Conservation (phyloP, 441 rosid species). For the Manihot esculenta region DNA sequence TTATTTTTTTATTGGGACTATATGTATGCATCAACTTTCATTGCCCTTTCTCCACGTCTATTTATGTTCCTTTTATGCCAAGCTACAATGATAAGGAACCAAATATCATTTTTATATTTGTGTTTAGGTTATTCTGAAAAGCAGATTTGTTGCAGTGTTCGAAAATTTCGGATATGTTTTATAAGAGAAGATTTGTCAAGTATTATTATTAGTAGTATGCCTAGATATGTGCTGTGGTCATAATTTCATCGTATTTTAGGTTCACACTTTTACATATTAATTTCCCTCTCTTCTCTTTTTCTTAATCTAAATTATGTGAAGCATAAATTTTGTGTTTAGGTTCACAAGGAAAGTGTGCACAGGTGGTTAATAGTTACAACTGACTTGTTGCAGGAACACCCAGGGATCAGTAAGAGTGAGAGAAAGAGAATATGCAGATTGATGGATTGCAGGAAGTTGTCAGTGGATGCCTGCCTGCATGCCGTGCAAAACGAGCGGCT, state of each 20-base stretch:
- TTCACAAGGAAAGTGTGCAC: background rate
- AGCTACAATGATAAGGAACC: background rate
- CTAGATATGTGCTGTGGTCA: background rate
- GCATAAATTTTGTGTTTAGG: background rate
- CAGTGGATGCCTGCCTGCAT: constrained; percentile 68
- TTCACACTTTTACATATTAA: no score
- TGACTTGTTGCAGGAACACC: constrained; percentile 60
- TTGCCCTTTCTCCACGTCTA: background rate
- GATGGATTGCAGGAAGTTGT: constrained; percentile 81
- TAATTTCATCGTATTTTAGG: background rate
- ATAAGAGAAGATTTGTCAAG: background rate
- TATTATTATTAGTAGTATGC: background rate
- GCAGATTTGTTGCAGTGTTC: background rate
- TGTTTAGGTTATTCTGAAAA: background rate
- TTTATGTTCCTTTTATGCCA: background rate
- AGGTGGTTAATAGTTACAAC: background rate
- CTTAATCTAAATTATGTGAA: background rate
- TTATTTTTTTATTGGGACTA: background rate
- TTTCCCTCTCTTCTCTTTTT: no score
- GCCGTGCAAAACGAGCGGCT: constrained; percentile 87
- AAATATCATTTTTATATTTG: background rate
- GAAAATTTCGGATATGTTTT: background rate
- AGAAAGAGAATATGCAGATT: constrained; percentile 72
- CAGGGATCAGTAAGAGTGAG: constrained; percentile 64
- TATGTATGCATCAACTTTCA: background rate